Percentiles rank a stretch among this genome's conserved stretches.
phyloP scores from a whole-genome alignment of 805 yeast genomes.

The Candida insectorum region DNA sequence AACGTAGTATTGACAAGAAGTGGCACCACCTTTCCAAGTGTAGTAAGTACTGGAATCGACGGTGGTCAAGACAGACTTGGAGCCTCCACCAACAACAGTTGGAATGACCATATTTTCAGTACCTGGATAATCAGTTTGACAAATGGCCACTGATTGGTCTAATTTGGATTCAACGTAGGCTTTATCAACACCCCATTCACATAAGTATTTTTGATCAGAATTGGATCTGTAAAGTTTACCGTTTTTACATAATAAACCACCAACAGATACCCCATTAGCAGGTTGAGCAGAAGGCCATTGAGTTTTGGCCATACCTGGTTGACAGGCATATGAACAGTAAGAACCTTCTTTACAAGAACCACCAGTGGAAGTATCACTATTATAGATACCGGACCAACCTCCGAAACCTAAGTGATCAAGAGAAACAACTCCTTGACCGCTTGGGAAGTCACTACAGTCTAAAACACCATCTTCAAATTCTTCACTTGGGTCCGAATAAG shows the following conservation, averaged over 20 bases:
- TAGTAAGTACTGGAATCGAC: slow-evolving; percentile 60
- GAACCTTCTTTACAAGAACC: slow-evolving; percentile 57
- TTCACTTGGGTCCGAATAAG: slow-evolving; percentile 46
- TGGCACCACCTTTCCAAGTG: slow-evolving; percentile 58
- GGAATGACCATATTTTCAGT: slow-evolving; percentile 79
- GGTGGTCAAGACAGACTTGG: slow-evolving; percentile 49
- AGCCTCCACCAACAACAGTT: slow-evolving; percentile 57
- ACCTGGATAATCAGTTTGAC: slow-evolving; percentile 82
- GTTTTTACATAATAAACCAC: slow-evolving; percentile 62
- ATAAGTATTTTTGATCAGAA: slow-evolving; percentile 47
- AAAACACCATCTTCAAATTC: slow-evolving; percentile 68
- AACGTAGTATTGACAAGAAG: slow-evolving; percentile 73
- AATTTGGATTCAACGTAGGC: slow-evolving; percentile 55
- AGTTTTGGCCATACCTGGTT: slow-evolving; percentile 77
- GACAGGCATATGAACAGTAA: slow-evolving; percentile 77
- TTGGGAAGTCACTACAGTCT: slow-evolving; percentile 66
- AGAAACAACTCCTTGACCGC: slow-evolving; percentile 69
- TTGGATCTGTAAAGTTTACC: slow-evolving; percentile 65
- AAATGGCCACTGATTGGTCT: slow-evolving; percentile 54
- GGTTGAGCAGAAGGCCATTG: slow-evolving; percentile 76
- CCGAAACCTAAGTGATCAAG: slow-evolving; percentile 39
- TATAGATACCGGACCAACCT: slow-evolving; percentile 43
- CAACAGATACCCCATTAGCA: slow-evolving; percentile 63
- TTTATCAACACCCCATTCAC: slow-evolving; percentile 60
- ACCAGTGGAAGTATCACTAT: slow-evolving; percentile 44